Conservation (phyloP, 176 grass and related monocot species). For the Hsuehochloa calcarea region DNA sequence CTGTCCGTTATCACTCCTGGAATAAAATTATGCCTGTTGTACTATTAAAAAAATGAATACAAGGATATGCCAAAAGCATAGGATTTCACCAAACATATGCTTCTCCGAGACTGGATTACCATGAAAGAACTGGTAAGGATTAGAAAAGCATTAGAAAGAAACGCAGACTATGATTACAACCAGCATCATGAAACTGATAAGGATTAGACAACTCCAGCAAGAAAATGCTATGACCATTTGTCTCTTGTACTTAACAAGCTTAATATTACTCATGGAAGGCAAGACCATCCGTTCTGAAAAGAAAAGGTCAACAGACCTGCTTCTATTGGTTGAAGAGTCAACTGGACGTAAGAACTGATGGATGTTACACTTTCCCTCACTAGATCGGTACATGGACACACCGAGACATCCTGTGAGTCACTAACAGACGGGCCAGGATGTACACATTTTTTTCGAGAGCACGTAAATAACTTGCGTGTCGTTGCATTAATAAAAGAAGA, state of each 20-base stretch:
- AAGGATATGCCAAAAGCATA: neutral
- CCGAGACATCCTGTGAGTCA: neutral
- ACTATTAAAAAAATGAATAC: neutral
- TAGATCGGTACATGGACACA: neutral
- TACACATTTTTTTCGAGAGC: too few species aligned
- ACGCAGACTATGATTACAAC: neutral
- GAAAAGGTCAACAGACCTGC: constrained; percentile 13
- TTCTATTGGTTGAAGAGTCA: constrained; percentile 19
- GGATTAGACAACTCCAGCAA: neutral
- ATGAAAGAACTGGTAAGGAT: neutral
- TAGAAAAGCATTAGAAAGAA: neutral
- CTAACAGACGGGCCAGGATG: too few species aligned
- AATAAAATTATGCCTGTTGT: neutral
- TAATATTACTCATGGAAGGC: neutral
- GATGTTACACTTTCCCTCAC: neutral
- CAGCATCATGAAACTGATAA: neutral
- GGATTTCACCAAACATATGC: neutral
- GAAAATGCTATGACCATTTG: neutral
- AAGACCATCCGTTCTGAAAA: neutral
- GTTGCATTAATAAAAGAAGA: too few species aligned
- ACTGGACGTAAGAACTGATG: neutral
- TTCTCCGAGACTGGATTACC: neutral
- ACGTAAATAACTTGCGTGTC: too few species aligned
- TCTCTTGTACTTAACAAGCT: neutral
- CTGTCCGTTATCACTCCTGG: neutral